Conservation (phyloP, 78 protist species). For the Diacronema lutheri region DNA sequence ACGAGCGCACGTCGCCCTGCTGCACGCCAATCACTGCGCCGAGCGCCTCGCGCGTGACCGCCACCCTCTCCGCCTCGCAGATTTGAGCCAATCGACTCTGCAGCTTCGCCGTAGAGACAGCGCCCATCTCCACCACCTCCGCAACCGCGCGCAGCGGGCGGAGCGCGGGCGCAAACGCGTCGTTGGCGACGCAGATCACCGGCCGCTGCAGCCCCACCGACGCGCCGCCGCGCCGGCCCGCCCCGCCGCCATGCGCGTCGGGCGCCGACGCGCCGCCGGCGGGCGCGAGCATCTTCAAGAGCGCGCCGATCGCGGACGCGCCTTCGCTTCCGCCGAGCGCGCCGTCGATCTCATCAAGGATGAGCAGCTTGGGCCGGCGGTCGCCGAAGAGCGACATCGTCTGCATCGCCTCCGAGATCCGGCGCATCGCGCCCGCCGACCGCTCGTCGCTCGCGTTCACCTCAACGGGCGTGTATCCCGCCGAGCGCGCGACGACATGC, state of each 20-base stretch:
- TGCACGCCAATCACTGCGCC: slow-evolving; percentile 32
- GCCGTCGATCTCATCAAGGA: slow-evolving; percentile 86
- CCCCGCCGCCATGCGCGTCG: not conserved
- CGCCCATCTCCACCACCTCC: slow-evolving; percentile 29
- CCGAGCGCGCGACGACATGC: slow-evolving; percentile 70
- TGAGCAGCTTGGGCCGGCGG: slow-evolving; percentile 59
- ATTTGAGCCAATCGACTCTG: not conserved
- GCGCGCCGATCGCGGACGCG: not conserved
- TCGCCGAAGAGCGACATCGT: slow-evolving; percentile 32
- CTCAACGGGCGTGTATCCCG: slow-evolving; percentile 51
- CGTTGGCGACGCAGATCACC: slow-evolving; percentile 79
- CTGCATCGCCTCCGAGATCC: slow-evolving; percentile 39
- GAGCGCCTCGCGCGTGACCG: slow-evolving; percentile 30
- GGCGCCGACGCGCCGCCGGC: not conserved
- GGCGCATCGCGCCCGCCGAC: slow-evolving; percentile 9
- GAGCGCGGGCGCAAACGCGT: slow-evolving; percentile 61
- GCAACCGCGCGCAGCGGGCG: slow-evolving; percentile 41
- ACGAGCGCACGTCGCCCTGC: slow-evolving; percentile 57
- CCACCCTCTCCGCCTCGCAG: slow-evolving; percentile 22
- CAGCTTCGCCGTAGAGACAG: not conserved
- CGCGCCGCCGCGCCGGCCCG: not conserved
- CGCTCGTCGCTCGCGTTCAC: slow-evolving; percentile 45
- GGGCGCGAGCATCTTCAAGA: not conserved
- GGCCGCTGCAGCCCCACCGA: slow-evolving; percentile 52
- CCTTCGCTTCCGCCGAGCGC: slow-evolving; percentile 37